A percentile compares a stretch with the other conserved stretches of the same genome.
These are phyloP conservation scores for Saccharomycopsis capsularis DNA, from an alignment of 805 yeast species.

Conservation along the genomic window DNA sequence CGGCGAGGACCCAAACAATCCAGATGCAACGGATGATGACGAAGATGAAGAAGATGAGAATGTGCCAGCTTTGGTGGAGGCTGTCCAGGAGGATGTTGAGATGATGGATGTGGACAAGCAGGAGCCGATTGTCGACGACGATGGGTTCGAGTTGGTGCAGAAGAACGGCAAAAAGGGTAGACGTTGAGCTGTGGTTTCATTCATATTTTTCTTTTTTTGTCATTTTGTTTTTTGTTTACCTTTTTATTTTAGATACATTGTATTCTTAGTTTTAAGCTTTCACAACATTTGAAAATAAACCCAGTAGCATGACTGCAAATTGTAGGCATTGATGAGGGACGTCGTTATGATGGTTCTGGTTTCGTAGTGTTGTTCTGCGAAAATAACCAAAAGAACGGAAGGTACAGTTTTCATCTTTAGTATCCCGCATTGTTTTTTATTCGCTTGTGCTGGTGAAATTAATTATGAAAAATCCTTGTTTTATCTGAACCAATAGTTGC, in stretches of 20 bases:
- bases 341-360: neutral
- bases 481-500: too few relatives aligned
- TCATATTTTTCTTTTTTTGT: neutral
- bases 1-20: slow-evolving; percentile 56
- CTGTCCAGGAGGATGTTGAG: slow-evolving; percentile 32
- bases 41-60: slow-evolving; percentile 38
- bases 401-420: too few relatives aligned
- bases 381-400: too few relatives aligned
- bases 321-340: neutral
- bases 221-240: neutral
- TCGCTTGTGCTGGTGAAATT: too few relatives aligned
- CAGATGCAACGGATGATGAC: slow-evolving; percentile 44
- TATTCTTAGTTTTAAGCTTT: too few relatives aligned
- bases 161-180: slow-evolving; percentile 48
- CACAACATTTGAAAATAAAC: too few relatives aligned
- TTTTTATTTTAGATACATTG: too few relatives aligned
- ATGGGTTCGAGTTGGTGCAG: slow-evolving; percentile 87
- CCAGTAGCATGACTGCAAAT: too few relatives aligned
- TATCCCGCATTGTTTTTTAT: too few relatives aligned
- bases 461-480: too few relatives aligned
- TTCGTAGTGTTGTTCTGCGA: neutral
- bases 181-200: slow-evolving; percentile 7
- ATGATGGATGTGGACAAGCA: slow-evolving; percentile 32
- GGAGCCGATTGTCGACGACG: slow-evolving; percentile 81
- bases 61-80: slow-evolving; percentile 1